These are phyloP conservation scores for Metarhizium sp. DNA, from an alignment of 2,329 filamentous ascomycete species.

Conservation along the genomic window DNA sequence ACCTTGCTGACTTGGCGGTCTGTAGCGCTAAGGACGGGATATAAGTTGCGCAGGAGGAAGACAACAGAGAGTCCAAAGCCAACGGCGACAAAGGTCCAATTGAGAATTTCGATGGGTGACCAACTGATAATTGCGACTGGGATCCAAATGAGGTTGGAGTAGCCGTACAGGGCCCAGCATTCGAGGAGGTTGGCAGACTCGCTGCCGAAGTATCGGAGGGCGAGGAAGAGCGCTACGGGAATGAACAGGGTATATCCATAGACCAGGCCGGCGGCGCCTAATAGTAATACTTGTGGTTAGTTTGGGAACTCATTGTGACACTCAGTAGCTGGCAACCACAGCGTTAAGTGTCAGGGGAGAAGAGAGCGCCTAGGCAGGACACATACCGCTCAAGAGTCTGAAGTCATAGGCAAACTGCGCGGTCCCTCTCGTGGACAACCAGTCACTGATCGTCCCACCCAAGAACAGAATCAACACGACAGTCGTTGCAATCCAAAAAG, in stretches of 20 bases:
- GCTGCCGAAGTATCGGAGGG: slow-evolving; percentile 90
- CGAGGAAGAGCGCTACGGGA: slow-evolving; percentile 75
- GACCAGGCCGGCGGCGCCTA: slow-evolving; percentile 77
- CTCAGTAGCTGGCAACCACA: not conserved
- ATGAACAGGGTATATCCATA: slow-evolving; percentile 92
- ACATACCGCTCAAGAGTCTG: slow-evolving; percentile 67
- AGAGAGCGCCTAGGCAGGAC: not conserved
- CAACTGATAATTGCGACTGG: slow-evolving; percentile 86
- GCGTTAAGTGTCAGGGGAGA: not conserved
- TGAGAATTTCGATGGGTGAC: slow-evolving; percentile 76
- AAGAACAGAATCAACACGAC: slow-evolving; percentile 93
- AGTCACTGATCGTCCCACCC: slow-evolving; percentile 90
- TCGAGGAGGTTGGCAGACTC: slow-evolving; percentile 89
- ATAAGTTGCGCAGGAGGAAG: slow-evolving; percentile 79
- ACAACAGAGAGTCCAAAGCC: slow-evolving; percentile 75
- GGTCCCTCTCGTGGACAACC: slow-evolving; percentile 59
- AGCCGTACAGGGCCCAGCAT: slow-evolving; percentile 92
- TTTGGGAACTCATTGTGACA: not conserved
- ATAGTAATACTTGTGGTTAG: not conserved
- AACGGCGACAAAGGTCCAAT: slow-evolving; percentile 86
- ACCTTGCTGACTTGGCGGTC: slow-evolving; percentile 88
- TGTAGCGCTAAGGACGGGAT: slow-evolving; percentile 85
- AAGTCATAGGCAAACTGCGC: slow-evolving; percentile 88
- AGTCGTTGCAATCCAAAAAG: slow-evolving; percentile 97
- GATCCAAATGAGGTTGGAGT: slow-evolving; percentile 96